Percentiles rank a stretch among this genome's conserved stretches.
Evolutionary conservation across 768 basidiomycete genomes (phyloP).

Genomic region (Tricholoma flavovirens): DNA sequence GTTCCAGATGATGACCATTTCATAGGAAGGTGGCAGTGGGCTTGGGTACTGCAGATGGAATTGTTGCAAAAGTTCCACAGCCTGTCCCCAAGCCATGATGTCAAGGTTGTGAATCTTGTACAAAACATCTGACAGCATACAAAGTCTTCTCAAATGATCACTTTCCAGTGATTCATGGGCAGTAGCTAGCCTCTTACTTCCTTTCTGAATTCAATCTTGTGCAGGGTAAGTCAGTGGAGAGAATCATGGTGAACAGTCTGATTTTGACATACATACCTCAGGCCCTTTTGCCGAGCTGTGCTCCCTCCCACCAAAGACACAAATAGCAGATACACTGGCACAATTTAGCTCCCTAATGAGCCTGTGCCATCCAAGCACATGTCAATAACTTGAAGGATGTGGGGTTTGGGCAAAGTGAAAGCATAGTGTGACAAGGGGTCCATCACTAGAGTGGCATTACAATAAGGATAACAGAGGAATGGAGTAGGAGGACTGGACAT

Average conservation of each 20-base stretch:
- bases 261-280: slow-evolving; percentile 51
- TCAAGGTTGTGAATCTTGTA: slow-evolving; percentile 31
- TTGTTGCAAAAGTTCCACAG: slow-evolving; percentile 11
- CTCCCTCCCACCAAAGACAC: slow-evolving; percentile 74
- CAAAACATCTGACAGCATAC: slow-evolving; percentile 34
- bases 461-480: slow-evolving; percentile 5
- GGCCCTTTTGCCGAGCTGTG: slow-evolving; percentile 62
- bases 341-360: slow-evolving; percentile 58
- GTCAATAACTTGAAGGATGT: slow-evolving; percentile 58
- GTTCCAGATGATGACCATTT: neutral
- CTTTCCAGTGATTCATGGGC: slow-evolving; percentile 54
- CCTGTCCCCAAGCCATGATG: slow-evolving; percentile 20
- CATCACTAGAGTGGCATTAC: slow-evolving; percentile 49
- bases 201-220: slow-evolving; percentile 51
- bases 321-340: slow-evolving; percentile 53
- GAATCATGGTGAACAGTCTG: neutral
- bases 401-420: slow-evolving; percentile 67
- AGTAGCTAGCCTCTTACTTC: slow-evolving; percentile 39
- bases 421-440: slow-evolving; percentile 79
- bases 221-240: neutral
- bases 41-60: neutral
- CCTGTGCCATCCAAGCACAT: slow-evolving; percentile 76
- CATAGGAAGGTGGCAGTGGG: neutral
- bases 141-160: slow-evolving; percentile 51
- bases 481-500: slow-evolving; percentile 4